These are phyloP conservation scores for Kurtzmaniella quercitrusa DNA, from an alignment of 1,139 yeast genomes.

Conservation along the genomic window DNA sequence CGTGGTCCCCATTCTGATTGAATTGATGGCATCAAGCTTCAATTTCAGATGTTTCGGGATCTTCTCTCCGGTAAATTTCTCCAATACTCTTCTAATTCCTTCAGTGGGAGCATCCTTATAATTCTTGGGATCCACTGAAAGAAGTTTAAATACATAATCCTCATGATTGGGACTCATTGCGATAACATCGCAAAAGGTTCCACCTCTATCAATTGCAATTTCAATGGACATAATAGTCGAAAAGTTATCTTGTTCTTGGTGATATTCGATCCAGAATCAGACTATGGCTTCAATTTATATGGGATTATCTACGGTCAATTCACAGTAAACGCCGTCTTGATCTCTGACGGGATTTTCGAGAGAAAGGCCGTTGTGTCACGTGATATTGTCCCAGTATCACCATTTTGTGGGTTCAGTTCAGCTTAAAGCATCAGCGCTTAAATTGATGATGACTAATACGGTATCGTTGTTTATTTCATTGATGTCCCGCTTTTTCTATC, in stretches of 20 bases:
- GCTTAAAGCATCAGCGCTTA: too few species aligned
- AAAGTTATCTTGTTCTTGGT: too few species aligned
- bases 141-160: constrained; percentile 52
- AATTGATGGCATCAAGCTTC: constrained; percentile 24
- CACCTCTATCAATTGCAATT: constrained; percentile 58
- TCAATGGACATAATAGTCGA: constrained; percentile 11
- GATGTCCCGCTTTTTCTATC: not conserved
- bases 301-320: not conserved
- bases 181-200: constrained; percentile 83
- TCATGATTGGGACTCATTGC: constrained; percentile 43
- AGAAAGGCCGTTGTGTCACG: not conserved
- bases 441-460: too few species aligned
- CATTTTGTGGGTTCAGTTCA: too few species aligned
- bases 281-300: not conserved
- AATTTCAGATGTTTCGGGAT: constrained; percentile 44
- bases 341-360: not conserved
- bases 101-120: constrained; percentile 89
- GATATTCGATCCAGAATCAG: too few species aligned
- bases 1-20: constrained; percentile 38
- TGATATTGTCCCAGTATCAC: not conserved
- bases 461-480: not conserved
- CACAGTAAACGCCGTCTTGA: not conserved
- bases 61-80: constrained; percentile 43
- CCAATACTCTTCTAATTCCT: constrained; percentile 78
- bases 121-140: constrained; percentile 84